Evolutionary conservation across 495 filamentous ascomycete genomes (phyloP).

Genomic region (Neurospora hispaniola): DNA sequence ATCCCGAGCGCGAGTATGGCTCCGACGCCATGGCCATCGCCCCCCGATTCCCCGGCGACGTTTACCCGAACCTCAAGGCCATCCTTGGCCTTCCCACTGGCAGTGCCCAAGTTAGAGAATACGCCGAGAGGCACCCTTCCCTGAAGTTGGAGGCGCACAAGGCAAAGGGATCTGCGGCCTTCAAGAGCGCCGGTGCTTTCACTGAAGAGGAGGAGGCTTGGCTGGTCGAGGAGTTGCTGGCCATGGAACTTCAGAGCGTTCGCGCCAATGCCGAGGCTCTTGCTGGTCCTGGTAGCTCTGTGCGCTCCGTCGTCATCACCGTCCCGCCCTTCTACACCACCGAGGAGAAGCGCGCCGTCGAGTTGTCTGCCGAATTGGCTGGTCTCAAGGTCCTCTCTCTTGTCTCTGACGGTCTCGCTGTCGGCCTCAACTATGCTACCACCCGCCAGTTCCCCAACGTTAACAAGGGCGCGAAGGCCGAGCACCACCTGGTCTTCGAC

Average conservation of each 20-base stretch:
- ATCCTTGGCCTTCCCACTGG: constrained; percentile 64
- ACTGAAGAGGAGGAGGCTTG: constrained; percentile 59
- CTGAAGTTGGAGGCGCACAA: constrained; percentile 44
- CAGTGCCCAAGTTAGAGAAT: constrained; percentile 52
- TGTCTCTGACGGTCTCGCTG: constrained; percentile 83
- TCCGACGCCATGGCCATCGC: constrained; percentile 80
- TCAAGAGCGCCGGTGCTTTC: constrained; percentile 59
- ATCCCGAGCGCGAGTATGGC: constrained; percentile 86
- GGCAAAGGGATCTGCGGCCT: constrained; percentile 59
- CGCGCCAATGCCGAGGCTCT: constrained; percentile 74
- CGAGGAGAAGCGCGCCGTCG: constrained; percentile 76
- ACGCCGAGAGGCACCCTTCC: constrained; percentile 61
- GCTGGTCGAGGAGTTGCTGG: constrained; percentile 83
- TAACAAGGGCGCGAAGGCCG: constrained; percentile 75
- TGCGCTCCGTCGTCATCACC: constrained; percentile 79
- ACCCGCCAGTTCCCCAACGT: constrained; percentile 77
- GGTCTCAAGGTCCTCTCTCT: constrained; percentile 76
- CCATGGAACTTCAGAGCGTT: constrained; percentile 91
- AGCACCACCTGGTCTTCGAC: constrained; percentile 89
- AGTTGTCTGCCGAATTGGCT: constrained; percentile 74
- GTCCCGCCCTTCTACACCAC: constrained; percentile 84
- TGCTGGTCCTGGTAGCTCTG: constrained; percentile 64
- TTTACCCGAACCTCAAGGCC: constrained; percentile 85
- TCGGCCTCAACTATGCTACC: constrained; percentile 91
- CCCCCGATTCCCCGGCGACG: constrained; percentile 81